These are phyloP conservation scores for Daldinia concentrica DNA, from an alignment of 495 filamentous ascomycete species.

Conservation along the genomic window DNA sequence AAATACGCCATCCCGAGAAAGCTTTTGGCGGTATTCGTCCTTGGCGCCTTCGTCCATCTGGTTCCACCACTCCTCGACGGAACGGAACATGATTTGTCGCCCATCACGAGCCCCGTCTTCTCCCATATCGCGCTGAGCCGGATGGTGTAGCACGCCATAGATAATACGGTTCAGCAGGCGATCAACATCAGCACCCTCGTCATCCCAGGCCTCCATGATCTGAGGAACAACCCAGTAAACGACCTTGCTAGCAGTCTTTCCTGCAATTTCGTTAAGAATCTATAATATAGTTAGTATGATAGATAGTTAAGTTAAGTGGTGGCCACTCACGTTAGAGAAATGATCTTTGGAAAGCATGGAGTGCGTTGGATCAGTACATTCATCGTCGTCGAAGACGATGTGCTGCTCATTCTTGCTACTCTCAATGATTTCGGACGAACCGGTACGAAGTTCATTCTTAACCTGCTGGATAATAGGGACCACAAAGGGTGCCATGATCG, in stretches of 20 bases:
- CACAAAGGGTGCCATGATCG: conserved; percentile 83
- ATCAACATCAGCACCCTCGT: conserved; percentile 72
- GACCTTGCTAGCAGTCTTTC: conserved; percentile 78
- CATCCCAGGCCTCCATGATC: conserved; percentile 85
- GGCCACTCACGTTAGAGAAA: conserved; percentile 71
- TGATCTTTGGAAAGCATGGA: conserved; percentile 98
- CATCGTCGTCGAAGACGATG: conserved; percentile 83
- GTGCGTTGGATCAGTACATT: conserved; percentile 82
- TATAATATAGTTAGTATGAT: conserved; percentile 47
- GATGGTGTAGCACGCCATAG: conserved; percentile 86
- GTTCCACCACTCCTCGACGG: conserved; percentile 83
- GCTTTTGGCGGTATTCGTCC: conserved; percentile 71
- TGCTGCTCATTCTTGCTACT: conserved; percentile 81
- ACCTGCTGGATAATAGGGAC: conserved; percentile 86
- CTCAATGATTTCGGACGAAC: conserved; percentile 85
- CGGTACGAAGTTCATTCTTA: conserved; percentile 82
- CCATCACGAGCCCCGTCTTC: conserved; percentile 78
- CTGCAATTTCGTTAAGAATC: conserved; percentile 88
- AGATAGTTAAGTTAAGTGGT: not conserved
- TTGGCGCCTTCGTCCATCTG: conserved; percentile 67
- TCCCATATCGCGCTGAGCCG: conserved; percentile 73
- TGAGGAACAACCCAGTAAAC: conserved; percentile 86
- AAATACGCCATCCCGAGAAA: conserved; percentile 78
- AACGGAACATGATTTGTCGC: conserved; percentile 77
- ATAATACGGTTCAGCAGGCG: conserved; percentile 77